Conservation (phyloP, 106 monocot species). For the Apostasia ramifera region DNA sequence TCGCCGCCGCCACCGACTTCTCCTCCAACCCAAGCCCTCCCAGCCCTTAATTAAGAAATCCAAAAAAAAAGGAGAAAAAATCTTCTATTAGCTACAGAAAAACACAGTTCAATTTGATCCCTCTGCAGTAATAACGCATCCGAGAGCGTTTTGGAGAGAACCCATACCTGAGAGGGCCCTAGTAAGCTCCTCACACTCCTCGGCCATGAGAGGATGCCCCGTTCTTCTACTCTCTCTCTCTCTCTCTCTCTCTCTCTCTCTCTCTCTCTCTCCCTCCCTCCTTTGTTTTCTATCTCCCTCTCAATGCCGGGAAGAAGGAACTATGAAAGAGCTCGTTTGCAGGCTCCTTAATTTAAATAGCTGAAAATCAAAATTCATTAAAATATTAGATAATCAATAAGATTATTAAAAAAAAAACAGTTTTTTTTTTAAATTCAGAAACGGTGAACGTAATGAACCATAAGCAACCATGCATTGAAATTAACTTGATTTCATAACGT, state of each 20-base stretch:
- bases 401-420: no score
- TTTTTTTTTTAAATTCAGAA: no score
- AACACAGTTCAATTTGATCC: neutral
- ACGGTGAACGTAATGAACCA: no score
- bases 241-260: no score
- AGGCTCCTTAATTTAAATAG: no score
- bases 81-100: neutral
- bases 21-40: conserved; percentile 69
- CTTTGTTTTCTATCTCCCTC: neutral
- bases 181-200: conserved; percentile 35
- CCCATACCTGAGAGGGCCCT: conserved; percentile 46
- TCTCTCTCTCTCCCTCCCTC: no score
- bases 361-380: no score
- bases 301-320: no score
- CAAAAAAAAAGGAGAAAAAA: neutral
- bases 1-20: conserved; percentile 25
- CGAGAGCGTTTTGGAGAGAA: neutral
- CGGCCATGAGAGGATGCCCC: conserved; percentile 17
- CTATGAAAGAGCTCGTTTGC: no score
- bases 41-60: conserved; percentile 15
- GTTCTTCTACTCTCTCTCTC: neutral
- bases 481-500: no score
- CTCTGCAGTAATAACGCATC: neutral
- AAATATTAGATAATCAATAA: no score
- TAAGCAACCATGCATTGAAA: no score